These are phyloP conservation scores for Naematelia aurantialba DNA, from an alignment of 768 basidiomycete genomes.

Conservation along the genomic window DNA sequence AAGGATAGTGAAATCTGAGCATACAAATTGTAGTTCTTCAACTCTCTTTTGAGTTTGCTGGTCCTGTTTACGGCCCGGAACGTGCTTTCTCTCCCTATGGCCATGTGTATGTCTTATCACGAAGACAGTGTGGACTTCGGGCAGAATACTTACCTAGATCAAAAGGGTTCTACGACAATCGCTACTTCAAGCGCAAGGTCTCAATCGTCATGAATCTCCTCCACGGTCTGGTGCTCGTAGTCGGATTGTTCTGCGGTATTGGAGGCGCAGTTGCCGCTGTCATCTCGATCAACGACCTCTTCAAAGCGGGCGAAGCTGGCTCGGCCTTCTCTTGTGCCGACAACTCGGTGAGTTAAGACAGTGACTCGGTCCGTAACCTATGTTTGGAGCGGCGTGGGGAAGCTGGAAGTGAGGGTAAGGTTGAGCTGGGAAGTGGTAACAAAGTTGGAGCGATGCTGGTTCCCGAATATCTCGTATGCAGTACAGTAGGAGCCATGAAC, in stretches of 20 bases:
- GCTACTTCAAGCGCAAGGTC: not conserved
- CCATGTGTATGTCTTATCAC: not conserved
- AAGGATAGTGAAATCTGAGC: no score
- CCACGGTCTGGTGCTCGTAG: constrained; percentile 1
- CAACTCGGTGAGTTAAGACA: no score
- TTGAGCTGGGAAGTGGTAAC: no score
- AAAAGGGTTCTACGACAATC: constrained; percentile 4
- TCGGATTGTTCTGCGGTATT: not conserved
- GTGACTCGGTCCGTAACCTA: no score
- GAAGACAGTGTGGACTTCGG: no score
- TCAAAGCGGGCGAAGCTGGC: not conserved
- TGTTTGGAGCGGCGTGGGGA: no score
- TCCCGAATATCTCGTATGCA: no score
- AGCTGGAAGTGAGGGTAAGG: no score
- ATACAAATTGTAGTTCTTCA: no score
- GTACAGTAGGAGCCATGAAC: no score
- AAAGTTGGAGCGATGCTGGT: no score
- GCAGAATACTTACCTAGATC: no score
- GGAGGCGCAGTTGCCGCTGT: not conserved
- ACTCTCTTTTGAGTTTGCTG: not conserved
- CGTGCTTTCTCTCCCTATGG: not conserved
- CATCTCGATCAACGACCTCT: not conserved
- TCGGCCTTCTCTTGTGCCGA: not conserved
- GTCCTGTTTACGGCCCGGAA: not conserved
- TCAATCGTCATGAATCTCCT: not conserved